phyloP scores from a whole-genome alignment of 805 yeast genomes.

The Wickerhamiella azyma region DNA sequence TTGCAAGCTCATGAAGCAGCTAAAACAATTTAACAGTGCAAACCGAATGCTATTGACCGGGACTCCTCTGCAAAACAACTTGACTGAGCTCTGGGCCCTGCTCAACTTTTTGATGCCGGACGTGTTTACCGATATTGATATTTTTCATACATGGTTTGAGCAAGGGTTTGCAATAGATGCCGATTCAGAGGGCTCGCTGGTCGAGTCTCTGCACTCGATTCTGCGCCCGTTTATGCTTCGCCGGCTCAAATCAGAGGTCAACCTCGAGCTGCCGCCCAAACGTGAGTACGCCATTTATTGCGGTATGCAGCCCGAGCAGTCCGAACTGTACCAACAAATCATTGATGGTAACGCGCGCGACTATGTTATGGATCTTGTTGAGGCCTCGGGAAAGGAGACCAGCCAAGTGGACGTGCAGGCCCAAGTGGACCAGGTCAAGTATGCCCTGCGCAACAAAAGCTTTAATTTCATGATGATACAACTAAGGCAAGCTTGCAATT shows the following conservation, averaged over 20 bases:
- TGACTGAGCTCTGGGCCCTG: constrained; percentile 83
- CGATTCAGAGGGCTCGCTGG: constrained; percentile 45
- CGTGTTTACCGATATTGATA: constrained; percentile 75
- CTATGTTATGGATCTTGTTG: constrained; percentile 21
- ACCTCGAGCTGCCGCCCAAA: constrained; percentile 65
- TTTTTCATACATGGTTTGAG: constrained; percentile 92
- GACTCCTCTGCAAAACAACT: constrained; percentile 89
- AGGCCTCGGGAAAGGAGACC: constrained; percentile 11
- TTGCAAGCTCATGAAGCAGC: constrained; percentile 55
- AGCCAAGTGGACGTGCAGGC: neutral
- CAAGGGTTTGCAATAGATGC: constrained; percentile 40
- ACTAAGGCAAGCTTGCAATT: constrained; percentile 67
- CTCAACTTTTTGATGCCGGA: constrained; percentile 86
- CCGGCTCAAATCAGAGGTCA: constrained; percentile 63
- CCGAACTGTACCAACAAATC: constrained; percentile 40
- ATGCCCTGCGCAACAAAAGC: constrained; percentile 36
- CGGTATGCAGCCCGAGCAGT: constrained; percentile 50
- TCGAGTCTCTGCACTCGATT: constrained; percentile 71
- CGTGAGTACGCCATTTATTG: constrained; percentile 76
- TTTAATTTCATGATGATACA: constrained; percentile 70
- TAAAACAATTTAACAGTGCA: constrained; percentile 44
- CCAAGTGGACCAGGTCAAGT: constrained; percentile 20
- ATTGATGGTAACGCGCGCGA: constrained; percentile 29
- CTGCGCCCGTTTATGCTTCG: constrained; percentile 77
- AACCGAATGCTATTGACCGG: constrained; percentile 81